These are phyloP conservation scores for Mycena vitilis DNA, from an alignment of 768 basidiomycete species.

Conservation along the genomic window DNA sequence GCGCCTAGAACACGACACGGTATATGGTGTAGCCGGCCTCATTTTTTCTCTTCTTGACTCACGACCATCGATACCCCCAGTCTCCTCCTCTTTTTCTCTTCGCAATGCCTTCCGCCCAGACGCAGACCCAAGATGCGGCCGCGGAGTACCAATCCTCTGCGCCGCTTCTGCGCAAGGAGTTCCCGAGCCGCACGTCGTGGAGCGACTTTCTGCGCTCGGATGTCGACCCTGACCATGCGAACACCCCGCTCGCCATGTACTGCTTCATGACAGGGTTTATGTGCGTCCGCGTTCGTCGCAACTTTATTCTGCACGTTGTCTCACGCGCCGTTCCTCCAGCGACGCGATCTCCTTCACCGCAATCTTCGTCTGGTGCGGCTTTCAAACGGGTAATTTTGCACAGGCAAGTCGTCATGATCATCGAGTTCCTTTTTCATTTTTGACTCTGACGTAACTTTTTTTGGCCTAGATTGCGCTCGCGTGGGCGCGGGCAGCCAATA, in stretches of 20 bases:
- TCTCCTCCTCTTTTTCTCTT: too few relatives aligned
- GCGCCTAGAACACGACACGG: too few relatives aligned
- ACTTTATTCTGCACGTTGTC: not conserved
- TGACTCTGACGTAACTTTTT: not conserved
- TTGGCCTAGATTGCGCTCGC: constrained; percentile 77
- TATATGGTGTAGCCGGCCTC: too few relatives aligned
- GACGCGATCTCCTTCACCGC: constrained; percentile 83
- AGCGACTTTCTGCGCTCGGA: constrained; percentile 35
- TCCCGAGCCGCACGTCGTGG: constrained; percentile 24
- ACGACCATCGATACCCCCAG: too few relatives aligned
- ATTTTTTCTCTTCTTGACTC: too few relatives aligned
- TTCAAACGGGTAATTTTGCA: constrained; percentile 83
- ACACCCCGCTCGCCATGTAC: constrained; percentile 57
- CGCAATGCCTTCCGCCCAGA: not conserved
- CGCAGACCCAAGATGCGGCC: not conserved
- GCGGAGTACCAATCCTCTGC: constrained; percentile 1
- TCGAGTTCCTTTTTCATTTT: not conserved
- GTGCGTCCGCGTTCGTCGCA: constrained; percentile 43
- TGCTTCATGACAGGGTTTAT: constrained; percentile 73
- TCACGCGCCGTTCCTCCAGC: constrained; percentile 47
- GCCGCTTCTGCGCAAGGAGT: constrained; percentile 20
- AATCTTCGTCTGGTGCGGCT: constrained; percentile 86
- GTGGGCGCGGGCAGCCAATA: constrained; percentile 76
- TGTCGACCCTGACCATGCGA: constrained; percentile 50
- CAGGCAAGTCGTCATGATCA: constrained; percentile 55